Conservation (phyloP, 176 grass and related monocot species). For the Elaeis guineensis region DNA sequence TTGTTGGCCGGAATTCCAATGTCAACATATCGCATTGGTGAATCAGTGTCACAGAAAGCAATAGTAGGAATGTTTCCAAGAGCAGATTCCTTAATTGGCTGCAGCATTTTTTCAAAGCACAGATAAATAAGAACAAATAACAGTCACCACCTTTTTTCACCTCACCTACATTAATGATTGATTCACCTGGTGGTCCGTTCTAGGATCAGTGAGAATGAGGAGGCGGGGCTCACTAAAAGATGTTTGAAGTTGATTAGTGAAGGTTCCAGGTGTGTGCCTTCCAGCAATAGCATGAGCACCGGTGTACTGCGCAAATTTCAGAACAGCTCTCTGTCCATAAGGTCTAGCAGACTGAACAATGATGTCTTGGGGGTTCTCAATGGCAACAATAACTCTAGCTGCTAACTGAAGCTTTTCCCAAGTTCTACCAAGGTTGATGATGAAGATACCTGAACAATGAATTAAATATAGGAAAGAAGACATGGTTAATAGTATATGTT, state of each 20-base stretch:
- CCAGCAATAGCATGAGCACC: conserved; percentile 10
- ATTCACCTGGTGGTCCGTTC: background rate
- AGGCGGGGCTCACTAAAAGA: conserved; percentile 7
- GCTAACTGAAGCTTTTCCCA: background rate
- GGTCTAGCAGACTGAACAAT: conserved; percentile 9
- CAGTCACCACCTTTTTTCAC: too few species aligned
- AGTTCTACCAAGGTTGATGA: conserved; percentile 9
- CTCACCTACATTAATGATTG: too few species aligned
- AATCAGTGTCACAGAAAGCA: conserved; percentile 9
- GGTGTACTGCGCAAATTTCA: conserved; percentile 10
- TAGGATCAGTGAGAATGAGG: conserved; percentile 11
- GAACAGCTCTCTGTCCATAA: conserved; percentile 10
- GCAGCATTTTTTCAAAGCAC: conserved; percentile 1
- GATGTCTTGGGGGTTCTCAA: conserved; percentile 9
- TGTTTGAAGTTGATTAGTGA: conserved; percentile 12
- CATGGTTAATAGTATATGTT: too few species aligned
- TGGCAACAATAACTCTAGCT: conserved; percentile 9
- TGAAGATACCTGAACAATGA: conserved; percentile 3
- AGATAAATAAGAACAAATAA: too few species aligned
- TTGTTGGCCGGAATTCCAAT: conserved; percentile 16
- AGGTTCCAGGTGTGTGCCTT: conserved; percentile 7
- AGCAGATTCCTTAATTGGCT: conserved; percentile 15
- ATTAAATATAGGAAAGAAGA: background rate
- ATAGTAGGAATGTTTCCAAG: conserved; percentile 9
- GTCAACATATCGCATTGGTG: conserved; percentile 13